A percentile compares a stretch with the other conserved stretches of the same genome.
These are phyloP conservation scores for Penicillium diatomitis DNA, from an alignment of 495 filamentous ascomycete species.

Conservation along the genomic window DNA sequence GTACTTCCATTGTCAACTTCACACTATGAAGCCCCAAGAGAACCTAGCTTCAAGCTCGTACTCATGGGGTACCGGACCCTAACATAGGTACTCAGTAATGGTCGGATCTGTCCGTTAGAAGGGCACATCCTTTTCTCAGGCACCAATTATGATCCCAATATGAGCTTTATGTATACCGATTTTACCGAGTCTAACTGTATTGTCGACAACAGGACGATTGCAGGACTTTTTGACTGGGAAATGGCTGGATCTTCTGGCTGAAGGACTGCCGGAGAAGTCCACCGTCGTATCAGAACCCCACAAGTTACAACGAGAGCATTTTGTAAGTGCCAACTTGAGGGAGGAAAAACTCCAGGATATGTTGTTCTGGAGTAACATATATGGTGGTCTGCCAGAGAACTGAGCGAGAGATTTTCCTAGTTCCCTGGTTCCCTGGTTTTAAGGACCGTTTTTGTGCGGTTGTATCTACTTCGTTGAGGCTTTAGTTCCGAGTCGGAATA, in stretches of 20 bases:
- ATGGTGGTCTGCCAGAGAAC: background rate
- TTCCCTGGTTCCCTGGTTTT: too few relatives aligned
- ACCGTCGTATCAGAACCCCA: conserved; percentile 27
- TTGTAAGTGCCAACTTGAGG: conserved; percentile 19
- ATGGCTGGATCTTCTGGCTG: conserved; percentile 25
- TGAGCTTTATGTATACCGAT: conserved; percentile 37
- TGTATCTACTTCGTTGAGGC: too few relatives aligned
- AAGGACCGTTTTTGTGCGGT: too few relatives aligned
- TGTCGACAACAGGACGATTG: conserved; percentile 32
- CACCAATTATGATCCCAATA: conserved; percentile 16
- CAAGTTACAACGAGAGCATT: conserved; percentile 31
- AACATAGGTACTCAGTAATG: conserved; percentile 23
- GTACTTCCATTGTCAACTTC: conserved; percentile 23
- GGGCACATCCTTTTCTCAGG: conserved; percentile 24
- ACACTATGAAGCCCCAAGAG: conserved; percentile 14
- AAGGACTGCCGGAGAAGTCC: conserved; percentile 29
- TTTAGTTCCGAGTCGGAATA: too few relatives aligned
- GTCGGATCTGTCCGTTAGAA: conserved; percentile 25
- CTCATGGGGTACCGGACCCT: conserved; percentile 27
- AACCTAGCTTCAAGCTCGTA: conserved; percentile 9
- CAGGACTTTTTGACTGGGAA: conserved; percentile 36
- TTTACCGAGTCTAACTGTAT: conserved; percentile 32
- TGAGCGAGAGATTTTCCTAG: conserved; percentile 16
- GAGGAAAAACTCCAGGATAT: conserved; percentile 21
- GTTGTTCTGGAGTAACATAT: conserved; percentile 29